Base-by-base conservation (phyloP, 139 green algal species). In the Picocystis salinarum region DNA sequence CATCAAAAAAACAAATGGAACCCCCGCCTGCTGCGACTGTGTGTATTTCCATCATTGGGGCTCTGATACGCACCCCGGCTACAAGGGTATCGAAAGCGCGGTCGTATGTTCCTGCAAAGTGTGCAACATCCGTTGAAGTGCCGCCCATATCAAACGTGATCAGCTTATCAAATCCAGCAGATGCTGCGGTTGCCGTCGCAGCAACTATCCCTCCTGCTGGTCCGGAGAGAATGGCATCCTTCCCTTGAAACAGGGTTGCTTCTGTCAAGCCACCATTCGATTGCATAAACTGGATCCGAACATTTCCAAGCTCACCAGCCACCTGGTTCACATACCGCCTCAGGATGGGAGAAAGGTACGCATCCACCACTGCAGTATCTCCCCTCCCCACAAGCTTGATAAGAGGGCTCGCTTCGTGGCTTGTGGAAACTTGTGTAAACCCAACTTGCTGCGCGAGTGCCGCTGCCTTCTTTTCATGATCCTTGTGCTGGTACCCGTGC, bases 361-460 rank as follows among this genome's bases (percentile, higher is more conserved):
- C 45, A n/a, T 53, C 45, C 29, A 53, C 45, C 6, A 53, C 45
- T 17, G 45, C 24, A 15, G 45, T 53, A 37, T 53, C 45, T 18
- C 45, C 45, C 12, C 45, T 7, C 9, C 45, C 45, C 25, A 53
- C 45, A 7, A 53, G 26, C 26, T 53, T 53, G 36, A 53, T 20
- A 18, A 53, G 27, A 6, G 45, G 45, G 9, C 65, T 91, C 81
- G 4, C 74, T 54, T 56, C 27, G 1, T 3, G 12, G 37, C 20
- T 28, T 44, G 46, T 33, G 9, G 26, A n/a, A 11, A 36, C 28
- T 20, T 44, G 33, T 13, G 45, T 39, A 30, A 27, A 30, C n/a
- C 24, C 37, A 33, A 27, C 12, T 41, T 37, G 17, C 10, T 22
- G 1, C 19, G 6, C 20, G 10, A 18, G 4, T 11, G 23, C 15